phyloP scores from a whole-genome alignment of 2,329 filamentous ascomycete species.

The Epichloe uncinata region DNA sequence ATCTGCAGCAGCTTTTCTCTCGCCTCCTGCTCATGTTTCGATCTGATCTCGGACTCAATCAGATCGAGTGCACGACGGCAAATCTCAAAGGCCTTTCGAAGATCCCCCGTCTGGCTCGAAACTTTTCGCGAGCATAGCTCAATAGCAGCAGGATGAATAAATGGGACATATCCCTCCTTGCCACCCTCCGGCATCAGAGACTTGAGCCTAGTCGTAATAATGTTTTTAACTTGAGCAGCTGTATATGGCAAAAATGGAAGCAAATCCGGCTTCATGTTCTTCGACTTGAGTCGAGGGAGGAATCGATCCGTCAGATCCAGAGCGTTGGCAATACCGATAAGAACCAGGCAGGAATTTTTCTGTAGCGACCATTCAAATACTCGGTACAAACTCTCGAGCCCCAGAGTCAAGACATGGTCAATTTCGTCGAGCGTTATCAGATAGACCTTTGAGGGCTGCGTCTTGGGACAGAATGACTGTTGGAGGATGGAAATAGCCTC shows the following conservation, averaged over 20 bases:
- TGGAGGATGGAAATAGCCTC: conserved; percentile 57
- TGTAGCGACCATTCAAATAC: conserved; percentile 95
- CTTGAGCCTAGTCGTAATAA: conserved; percentile 73
- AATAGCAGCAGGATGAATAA: conserved; percentile 87
- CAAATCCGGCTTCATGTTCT: conserved; percentile 79
- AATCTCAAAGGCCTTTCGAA: conserved; percentile 92
- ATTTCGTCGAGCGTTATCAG: conserved; percentile 91
- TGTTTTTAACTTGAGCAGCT: conserved; percentile 70
- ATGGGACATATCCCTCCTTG: conserved; percentile 56
- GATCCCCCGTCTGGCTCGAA: conserved; percentile 86
- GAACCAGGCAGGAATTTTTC: conserved; percentile 61
- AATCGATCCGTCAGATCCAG: conserved; percentile 92
- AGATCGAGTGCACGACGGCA: conserved; percentile 81
- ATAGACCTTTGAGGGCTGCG: conserved; percentile 45
- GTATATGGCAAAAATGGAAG: conserved; percentile 90
- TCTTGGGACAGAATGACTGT: conserved; percentile 54
- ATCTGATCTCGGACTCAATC: conserved; percentile 70
- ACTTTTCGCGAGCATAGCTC: conserved; percentile 92
- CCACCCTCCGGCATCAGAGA: conserved; percentile 48
- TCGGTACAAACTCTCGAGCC: conserved; percentile 78
- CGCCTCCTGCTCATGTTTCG: conserved; percentile 53
- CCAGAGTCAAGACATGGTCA: conserved; percentile 80
- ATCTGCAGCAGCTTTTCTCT: conserved; percentile 43
- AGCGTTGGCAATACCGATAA: conserved; percentile 92
- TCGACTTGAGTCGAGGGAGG: conserved; percentile 80